A percentile compares a stretch with the other conserved stretches of the same genome.
Evolutionary conservation across 2,329 filamentous ascomycete genomes (phyloP).

Genomic region (Colletotrichum magnum): DNA sequence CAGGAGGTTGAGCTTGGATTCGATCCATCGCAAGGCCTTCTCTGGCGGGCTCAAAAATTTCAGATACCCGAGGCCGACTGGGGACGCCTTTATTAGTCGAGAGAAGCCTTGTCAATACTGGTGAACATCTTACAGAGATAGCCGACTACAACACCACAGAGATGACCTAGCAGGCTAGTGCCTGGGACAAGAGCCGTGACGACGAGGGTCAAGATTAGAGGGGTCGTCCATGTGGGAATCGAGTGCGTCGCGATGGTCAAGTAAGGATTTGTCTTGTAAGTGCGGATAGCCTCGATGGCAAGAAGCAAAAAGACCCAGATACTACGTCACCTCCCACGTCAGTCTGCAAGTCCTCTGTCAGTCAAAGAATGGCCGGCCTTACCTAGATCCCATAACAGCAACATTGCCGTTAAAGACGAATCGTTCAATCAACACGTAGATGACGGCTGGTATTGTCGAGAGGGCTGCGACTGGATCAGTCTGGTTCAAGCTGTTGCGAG

Average conservation of each 20-base stretch:
- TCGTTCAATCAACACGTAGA: slow-evolving; percentile 86
- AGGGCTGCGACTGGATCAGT: slow-evolving; percentile 67
- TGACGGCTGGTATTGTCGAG: slow-evolving; percentile 83
- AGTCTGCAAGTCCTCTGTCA: neutral
- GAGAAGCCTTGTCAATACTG: neutral
- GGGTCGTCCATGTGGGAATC: slow-evolving; percentile 94
- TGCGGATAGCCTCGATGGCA: slow-evolving; percentile 87
- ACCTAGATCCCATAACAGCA: slow-evolving; percentile 87
- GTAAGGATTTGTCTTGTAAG: slow-evolving; percentile 84
- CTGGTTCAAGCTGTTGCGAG: slow-evolving; percentile 3
- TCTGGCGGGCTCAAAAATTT: slow-evolving; percentile 93
- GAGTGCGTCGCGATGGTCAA: slow-evolving; percentile 74
- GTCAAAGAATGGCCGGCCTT: slow-evolving; percentile 45
- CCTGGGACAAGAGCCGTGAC: slow-evolving; percentile 83
- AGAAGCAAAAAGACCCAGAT: slow-evolving; percentile 94
- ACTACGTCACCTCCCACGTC: slow-evolving; percentile 60
- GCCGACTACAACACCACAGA: slow-evolving; percentile 86
- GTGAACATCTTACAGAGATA: slow-evolving; percentile 80
- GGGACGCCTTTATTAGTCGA: slow-evolving; percentile 42
- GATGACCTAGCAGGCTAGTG: slow-evolving; percentile 87
- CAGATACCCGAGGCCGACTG: slow-evolving; percentile 89
- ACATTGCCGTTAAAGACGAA: slow-evolving; percentile 80
- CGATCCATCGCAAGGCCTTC: slow-evolving; percentile 87
- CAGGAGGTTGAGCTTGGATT: slow-evolving; percentile 88
- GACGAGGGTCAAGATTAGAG: slow-evolving; percentile 82